Evolutionary conservation across 2,329 filamentous ascomycete species (phyloP), one percentile per base, ranked within the genome.

Genomic region (Colletotrichum phormii): DNA sequence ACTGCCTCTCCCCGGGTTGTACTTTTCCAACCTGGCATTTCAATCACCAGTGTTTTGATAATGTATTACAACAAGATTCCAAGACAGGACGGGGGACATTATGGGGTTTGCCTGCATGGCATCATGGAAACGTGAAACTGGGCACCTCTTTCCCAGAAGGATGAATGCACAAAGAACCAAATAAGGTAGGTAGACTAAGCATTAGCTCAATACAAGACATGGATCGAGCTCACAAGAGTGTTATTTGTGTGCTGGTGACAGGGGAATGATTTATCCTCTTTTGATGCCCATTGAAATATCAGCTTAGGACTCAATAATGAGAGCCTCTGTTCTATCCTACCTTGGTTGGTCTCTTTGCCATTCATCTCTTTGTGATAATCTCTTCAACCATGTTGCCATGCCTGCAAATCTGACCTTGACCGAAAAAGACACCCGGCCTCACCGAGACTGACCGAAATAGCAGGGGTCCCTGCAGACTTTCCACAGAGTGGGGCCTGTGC

Each of bases 21-120:
- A 18, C 42, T 54, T 33, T 57, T 49, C 22, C 13, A 51, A 29
- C 51, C 59, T 60, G 59, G 59, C 24, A 63, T 64, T 64, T 31
- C 54, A 69, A 64, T 58, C 54, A 72, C 54, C 65, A 63, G 65
- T 72, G 70, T 72, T 69, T 72, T 63, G 63, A 69, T 69, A 72
- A 72, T 72, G 65, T 72, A 69, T 69, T 72, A 72, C 53, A 72
- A 68, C 24, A 67, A 72, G 65, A 55, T 35, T 60, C 53, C 46
- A 59, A 29, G 59, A 64, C 26, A 24, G 70, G 53, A n/a, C 53
- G 53, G 24, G 46, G 24, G 18, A 12, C 26, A 35, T 24, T 22
- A 18, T 35, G 18, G 2, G 42, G 6, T 1, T 53, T 35, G 8
- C 37, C 61, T 26, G 55, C 18, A n/a, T 8, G 22, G 37, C 61